Percentiles rank a stretch among this genome's conserved stretches.
Conservation (phyloP, 2,329 filamentous ascomycete species). For the Fusarium sp. region DNA sequence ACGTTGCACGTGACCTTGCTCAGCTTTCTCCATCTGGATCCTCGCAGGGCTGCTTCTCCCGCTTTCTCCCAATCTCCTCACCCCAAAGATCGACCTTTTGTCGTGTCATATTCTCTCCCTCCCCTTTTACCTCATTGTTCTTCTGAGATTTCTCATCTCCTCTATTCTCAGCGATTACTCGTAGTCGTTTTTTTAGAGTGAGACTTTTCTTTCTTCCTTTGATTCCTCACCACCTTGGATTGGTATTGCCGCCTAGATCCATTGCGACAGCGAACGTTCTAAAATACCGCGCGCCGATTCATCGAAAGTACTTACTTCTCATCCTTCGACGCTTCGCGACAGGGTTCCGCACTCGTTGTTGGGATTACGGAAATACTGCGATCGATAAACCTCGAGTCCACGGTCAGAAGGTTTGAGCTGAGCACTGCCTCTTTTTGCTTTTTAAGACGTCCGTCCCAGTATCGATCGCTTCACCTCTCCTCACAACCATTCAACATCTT, state of each 20-base stretch:
- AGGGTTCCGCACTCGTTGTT: conserved; percentile 23
- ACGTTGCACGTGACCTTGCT: conserved; percentile 31
- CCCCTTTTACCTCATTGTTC: conserved; percentile 37
- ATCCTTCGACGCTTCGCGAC: conserved; percentile 40
- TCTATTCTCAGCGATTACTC: conserved; percentile 37
- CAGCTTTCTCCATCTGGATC: conserved; percentile 22
- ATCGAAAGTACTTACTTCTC: conserved; percentile 32
- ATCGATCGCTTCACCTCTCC: conserved; percentile 57
- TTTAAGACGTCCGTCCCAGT: conserved; percentile 54
- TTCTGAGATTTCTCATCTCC: conserved; percentile 43
- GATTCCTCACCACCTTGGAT: conserved; percentile 30
- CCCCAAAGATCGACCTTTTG: conserved; percentile 41
- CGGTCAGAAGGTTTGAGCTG: conserved; percentile 56
- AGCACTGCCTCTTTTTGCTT: conserved; percentile 57
- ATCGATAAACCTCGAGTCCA: conserved; percentile 44
- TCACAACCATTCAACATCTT: conserved; percentile 50
- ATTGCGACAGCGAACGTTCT: conserved; percentile 41
- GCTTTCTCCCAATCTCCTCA: conserved; percentile 47
- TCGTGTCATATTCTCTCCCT: conserved; percentile 44
- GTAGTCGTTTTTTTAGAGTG: conserved; percentile 35
- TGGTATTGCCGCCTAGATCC: conserved; percentile 30
- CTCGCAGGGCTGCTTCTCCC: conserved; percentile 45
- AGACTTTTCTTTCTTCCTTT: conserved; percentile 23
- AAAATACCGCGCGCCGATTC: conserved; percentile 40
- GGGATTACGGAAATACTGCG: conserved; percentile 41